phyloP scores from a whole-genome alignment of 2,329 filamentous ascomycete genomes.

The Cryphonectria carpinicola region DNA sequence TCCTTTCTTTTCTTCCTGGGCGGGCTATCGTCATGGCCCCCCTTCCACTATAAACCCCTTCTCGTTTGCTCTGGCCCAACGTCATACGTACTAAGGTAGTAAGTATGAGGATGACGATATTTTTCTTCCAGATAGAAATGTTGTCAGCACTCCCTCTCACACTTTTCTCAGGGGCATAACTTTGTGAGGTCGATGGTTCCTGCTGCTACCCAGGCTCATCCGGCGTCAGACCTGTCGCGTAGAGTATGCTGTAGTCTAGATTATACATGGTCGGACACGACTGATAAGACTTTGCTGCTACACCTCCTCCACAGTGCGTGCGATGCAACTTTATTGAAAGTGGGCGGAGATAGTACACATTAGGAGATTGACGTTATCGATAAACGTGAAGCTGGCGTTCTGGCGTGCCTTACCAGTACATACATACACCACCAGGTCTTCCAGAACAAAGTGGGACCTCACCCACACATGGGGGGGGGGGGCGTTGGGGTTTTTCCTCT shows the following conservation, averaged over 20 bases:
- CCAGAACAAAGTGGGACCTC: constrained; percentile 5
- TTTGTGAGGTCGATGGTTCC: too few species aligned
- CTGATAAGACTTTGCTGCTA: neutral
- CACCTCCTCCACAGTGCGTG: neutral
- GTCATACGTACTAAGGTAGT: neutral
- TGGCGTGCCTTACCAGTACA: neutral
- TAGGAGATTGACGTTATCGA: neutral
- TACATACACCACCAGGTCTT: neutral
- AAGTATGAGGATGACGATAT: neutral
- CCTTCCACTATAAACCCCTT: neutral
- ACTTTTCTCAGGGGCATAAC: too few species aligned
- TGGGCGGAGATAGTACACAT: neutral
- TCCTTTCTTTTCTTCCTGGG: neutral
- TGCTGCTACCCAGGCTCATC: neutral
- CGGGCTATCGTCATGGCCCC: neutral
- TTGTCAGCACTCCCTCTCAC: neutral
- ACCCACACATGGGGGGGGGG: neutral
- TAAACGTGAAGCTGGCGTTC: neutral
- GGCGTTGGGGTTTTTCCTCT: neutral
- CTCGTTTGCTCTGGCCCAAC: neutral
- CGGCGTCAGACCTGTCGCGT: neutral
- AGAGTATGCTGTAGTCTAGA: neutral
- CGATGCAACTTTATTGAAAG: neutral
- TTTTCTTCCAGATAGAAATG: neutral
- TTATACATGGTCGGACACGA: neutral